Conservation (phyloP, 352 stramenopile genomes). For the Globisporangium polare region DNA sequence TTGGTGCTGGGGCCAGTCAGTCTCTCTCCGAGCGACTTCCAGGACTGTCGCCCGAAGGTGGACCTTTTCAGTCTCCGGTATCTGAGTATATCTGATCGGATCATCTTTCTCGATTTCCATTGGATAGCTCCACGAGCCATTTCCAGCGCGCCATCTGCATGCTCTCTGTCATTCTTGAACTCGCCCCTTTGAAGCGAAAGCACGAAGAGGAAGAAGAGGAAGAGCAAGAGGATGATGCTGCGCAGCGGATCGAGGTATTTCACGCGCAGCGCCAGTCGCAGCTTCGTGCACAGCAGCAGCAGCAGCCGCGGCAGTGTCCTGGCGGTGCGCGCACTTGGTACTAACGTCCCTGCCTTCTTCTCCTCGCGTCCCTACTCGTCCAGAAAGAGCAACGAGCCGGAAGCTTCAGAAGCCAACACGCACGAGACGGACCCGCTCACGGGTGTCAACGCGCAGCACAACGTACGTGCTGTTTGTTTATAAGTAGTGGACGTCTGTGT, state of each 20-base stretch:
- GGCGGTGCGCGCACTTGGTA: slow-evolving; percentile 13
- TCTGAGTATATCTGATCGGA: not conserved
- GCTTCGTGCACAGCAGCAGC: slow-evolving; percentile 4
- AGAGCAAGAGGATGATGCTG: not conserved
- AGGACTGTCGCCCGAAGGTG: not conserved
- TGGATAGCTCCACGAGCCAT: slow-evolving; percentile 12
- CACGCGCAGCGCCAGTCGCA: slow-evolving; percentile 6
- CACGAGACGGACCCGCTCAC: slow-evolving; percentile 38
- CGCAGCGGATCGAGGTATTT: slow-evolving; percentile 46
- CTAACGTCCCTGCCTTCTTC: slow-evolving; percentile 25
- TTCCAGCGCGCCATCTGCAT: not conserved
- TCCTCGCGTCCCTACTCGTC: slow-evolving; percentile 35
- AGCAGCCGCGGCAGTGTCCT: slow-evolving; percentile 11
- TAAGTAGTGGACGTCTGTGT: too few species aligned
- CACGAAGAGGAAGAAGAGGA: not conserved
- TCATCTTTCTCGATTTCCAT: not conserved
- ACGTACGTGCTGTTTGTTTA: too few species aligned
- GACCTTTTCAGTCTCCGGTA: not conserved
- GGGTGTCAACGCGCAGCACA: slow-evolving; percentile 15
- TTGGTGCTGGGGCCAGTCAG: too few species aligned
- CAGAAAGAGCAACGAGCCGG: slow-evolving; percentile 16
- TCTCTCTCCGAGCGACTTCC: not conserved
- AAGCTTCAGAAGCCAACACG: slow-evolving; percentile 16
- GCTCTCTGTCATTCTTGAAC: not conserved
- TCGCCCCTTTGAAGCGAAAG: slow-evolving; percentile 4